Conservation (phyloP, 2,329 filamentous ascomycete genomes). For the Curvularia hawaiiensis region DNA sequence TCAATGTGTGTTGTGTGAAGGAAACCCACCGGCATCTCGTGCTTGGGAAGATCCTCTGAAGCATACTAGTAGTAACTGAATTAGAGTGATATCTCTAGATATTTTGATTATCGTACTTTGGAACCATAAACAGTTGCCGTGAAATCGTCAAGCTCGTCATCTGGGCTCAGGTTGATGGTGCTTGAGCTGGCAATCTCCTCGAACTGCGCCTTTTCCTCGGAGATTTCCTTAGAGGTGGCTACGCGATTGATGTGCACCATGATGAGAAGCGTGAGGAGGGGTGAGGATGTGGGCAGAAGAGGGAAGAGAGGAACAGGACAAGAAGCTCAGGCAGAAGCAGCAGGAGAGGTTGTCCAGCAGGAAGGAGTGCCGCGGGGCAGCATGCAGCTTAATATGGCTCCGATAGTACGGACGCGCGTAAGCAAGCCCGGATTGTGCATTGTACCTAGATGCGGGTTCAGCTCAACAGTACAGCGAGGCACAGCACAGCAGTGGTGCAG, state of each 20-base stretch:
- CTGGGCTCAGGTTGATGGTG: slow-evolving; percentile 33
- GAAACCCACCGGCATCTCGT: slow-evolving; percentile 79
- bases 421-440: not conserved
- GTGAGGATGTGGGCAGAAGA: not conserved
- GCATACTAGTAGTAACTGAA: slow-evolving; percentile 61
- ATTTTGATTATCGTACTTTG: slow-evolving; percentile 37
- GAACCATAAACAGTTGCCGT: slow-evolving; percentile 88
- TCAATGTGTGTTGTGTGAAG: not conserved
- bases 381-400: slow-evolving; percentile 19
- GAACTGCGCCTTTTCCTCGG: slow-evolving; percentile 31
- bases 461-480: slow-evolving; percentile 7
- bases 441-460: not conserved
- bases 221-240: slow-evolving; percentile 48
- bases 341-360: too few relatives aligned
- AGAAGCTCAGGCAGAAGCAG: not conserved
- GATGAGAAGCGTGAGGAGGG: slow-evolving; percentile 12
- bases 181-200: slow-evolving; percentile 22
- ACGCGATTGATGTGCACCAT: slow-evolving; percentile 59
- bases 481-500: not conserved
- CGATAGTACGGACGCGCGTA: slow-evolving; percentile 2
- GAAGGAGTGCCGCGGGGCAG: not conserved
- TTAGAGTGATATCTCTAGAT: too few relatives aligned
- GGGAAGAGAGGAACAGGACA: not conserved
- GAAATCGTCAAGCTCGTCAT: slow-evolving; percentile 58
- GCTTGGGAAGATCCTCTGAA: slow-evolving; percentile 75